Conservation (phyloP, 106 monocot genomes). For the Acanthochlamys bracteata region DNA sequence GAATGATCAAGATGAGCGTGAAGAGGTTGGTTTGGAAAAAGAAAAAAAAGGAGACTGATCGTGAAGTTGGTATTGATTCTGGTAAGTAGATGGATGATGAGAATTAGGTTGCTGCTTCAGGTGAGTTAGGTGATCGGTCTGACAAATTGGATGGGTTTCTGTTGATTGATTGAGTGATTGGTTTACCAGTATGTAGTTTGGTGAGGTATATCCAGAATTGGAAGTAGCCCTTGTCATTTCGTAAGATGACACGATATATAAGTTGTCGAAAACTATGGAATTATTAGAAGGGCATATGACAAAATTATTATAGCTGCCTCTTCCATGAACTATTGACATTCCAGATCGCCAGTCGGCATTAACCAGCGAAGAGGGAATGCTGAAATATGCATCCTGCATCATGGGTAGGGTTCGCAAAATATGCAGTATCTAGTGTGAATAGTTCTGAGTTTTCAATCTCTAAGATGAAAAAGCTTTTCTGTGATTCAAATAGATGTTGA, state of each 20-base stretch:
- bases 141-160: too few species aligned
- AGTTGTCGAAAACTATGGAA: conserved; percentile 64
- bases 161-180: too few species aligned
- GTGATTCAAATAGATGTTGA: conserved; percentile 74
- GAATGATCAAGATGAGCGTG: too few species aligned
- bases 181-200: too few species aligned
- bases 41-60: too few species aligned
- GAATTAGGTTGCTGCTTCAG: too few species aligned
- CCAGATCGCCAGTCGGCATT: conserved; percentile 68
- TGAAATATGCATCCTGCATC: conserved; percentile 10
- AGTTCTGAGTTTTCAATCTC: conserved; percentile 48
- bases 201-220: conserved; percentile 88
- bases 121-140: too few species aligned
- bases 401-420: conserved; percentile 50
- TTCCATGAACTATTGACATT: conserved; percentile 87
- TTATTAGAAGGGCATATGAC: conserved; percentile 78
- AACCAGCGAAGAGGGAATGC: conserved; percentile 45
- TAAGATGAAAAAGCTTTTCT: conserved; percentile 17
- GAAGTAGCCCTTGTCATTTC: conserved; percentile 90
- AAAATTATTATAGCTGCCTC: conserved; percentile 86
- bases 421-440: conserved; percentile 41
- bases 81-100: too few species aligned
- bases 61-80: too few species aligned
- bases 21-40: too few species aligned
- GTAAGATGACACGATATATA: conserved; percentile 50